Base-by-base conservation (phyloP, 345 rosid genomes). In the Chamaenerion angustifolium region DNA sequence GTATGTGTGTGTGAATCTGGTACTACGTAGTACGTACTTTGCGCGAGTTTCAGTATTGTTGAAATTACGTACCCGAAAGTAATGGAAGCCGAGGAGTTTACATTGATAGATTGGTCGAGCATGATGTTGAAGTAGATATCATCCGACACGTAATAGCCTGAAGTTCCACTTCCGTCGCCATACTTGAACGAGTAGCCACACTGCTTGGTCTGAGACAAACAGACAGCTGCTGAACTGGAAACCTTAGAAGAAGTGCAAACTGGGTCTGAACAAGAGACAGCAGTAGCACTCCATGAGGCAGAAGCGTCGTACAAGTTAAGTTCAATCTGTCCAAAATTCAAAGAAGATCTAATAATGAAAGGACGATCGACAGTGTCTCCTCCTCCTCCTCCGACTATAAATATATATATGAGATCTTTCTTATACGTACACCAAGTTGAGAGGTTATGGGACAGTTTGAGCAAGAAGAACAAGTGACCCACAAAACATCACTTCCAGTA, bases 161-260 rank as follows among this genome's bases (percentile, higher is more conserved):
- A 72, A 43, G 97, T 85, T 64, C 94, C 97, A 67, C 97, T 89
- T 66, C 82, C 85, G 64, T 85, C 95, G 23, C 94, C 95, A 54
- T 89, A 89, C 43, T 74, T 77, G 55, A 85, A 89, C 12, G 90
- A 60, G 68, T 89, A 89, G 57, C 81, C 66, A 35, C 97, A 89
- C 60, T 63, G 80, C 59, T 81, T 77, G 59, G 59, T 74, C 70
- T 71, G 69, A 43, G 71, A 11, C 49, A 78, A 56, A 40, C 97
- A 89, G 12, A 78, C 76, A 44, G 78, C 73, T 35, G 83, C 81
- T 19, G 89, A 69, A 18, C 81, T 88, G 56, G 52, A 45, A 44
- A 51, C 35, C 37, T 35, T 37, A 6, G 70, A 65, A 11, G 59
- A 65, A 13, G 59, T 43, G 60, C 73, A 72, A 18, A 68, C 12